Evolutionary conservation across 495 filamentous ascomycete genomes (phyloP).

Genomic region (Annulohypoxylon bovei): DNA sequence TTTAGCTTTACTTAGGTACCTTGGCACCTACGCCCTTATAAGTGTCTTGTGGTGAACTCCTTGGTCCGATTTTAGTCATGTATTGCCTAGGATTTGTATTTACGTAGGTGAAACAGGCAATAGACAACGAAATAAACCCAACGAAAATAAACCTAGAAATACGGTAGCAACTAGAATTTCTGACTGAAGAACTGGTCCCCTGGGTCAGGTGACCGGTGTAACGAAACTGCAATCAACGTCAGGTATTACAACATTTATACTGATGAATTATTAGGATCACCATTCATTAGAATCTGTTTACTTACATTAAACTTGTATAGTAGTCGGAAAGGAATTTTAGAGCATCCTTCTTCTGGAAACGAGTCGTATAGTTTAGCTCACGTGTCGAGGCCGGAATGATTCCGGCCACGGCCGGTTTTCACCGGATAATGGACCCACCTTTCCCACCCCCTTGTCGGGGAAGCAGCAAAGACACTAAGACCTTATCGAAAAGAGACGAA

Average conservation of each 20-base stretch:
- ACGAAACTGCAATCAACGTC: background rate
- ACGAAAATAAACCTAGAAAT: too few species aligned
- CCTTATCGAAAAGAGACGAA: constrained; percentile 8
- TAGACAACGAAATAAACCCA: too few species aligned
- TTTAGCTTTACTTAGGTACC: too few species aligned
- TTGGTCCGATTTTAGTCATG: too few species aligned
- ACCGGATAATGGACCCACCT: constrained; percentile 27
- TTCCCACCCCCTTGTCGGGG: constrained; percentile 23
- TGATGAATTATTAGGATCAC: background rate
- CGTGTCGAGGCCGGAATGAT: constrained; percentile 49
- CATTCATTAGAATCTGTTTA: too few species aligned
- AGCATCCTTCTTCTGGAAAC: background rate
- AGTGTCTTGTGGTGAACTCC: too few species aligned
- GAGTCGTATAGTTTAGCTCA: constrained; percentile 20
- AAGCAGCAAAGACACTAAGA: background rate
- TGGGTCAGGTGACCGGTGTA: background rate
- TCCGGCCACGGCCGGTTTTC: constrained; percentile 48
- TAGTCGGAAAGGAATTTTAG: background rate
- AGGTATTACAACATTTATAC: background rate
- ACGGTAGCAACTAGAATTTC: background rate
- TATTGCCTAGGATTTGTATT: too few species aligned
- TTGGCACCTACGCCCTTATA: too few species aligned
- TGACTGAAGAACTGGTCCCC: background rate
- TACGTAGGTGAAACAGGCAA: too few species aligned
- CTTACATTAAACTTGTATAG: background rate